These are phyloP conservation scores for Stevia rebaudiana DNA, from an alignment of 140 eudicot species.

Conservation along the genomic window DNA sequence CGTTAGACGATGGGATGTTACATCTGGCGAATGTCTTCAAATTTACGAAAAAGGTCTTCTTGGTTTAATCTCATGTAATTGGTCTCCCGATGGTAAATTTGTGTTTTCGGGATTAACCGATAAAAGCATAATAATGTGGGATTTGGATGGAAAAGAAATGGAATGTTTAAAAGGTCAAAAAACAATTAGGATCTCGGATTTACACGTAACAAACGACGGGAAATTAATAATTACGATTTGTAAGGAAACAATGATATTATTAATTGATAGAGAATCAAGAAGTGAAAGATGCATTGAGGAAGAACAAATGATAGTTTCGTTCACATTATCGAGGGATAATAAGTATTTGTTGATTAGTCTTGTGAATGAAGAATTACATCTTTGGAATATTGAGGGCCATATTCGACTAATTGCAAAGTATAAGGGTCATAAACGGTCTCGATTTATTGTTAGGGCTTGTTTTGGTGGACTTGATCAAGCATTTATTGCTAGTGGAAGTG, in stretches of 20 bases:
- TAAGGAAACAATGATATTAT: slow-evolving; percentile 43
- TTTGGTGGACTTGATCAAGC: slow-evolving; percentile 90
- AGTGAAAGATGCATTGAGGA: slow-evolving; percentile 57
- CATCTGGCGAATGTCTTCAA: slow-evolving; percentile 72
- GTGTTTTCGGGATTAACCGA: slow-evolving; percentile 62
- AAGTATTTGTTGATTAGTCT: slow-evolving; percentile 64
- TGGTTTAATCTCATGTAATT: slow-evolving; percentile 64
- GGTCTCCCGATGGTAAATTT: slow-evolving; percentile 85
- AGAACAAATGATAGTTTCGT: slow-evolving; percentile 63
- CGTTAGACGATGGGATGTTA: slow-evolving; percentile 70
- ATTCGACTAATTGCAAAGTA: slow-evolving; percentile 45
- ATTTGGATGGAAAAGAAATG: slow-evolving; percentile 64
- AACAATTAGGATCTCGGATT: slow-evolving; percentile 52
- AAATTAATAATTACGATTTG: slow-evolving; percentile 49
- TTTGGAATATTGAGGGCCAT: slow-evolving; percentile 66
- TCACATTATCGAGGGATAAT: slow-evolving; percentile 59
- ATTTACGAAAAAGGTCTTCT: slow-evolving; percentile 52
- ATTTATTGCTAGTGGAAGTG: slow-evolving; percentile 88
- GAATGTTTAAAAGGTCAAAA: slow-evolving; percentile 67
- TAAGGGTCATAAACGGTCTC: slow-evolving; percentile 75
- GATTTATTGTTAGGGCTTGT: slow-evolving; percentile 76
- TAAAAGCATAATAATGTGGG: slow-evolving; percentile 75
- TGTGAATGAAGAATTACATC: slow-evolving; percentile 77
- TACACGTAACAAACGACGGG: slow-evolving; percentile 65
- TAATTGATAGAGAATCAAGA: slow-evolving; percentile 58